phyloP scores from a whole-genome alignment of 192 early-diverging fungal species.

The Coemansia sp. region DNA sequence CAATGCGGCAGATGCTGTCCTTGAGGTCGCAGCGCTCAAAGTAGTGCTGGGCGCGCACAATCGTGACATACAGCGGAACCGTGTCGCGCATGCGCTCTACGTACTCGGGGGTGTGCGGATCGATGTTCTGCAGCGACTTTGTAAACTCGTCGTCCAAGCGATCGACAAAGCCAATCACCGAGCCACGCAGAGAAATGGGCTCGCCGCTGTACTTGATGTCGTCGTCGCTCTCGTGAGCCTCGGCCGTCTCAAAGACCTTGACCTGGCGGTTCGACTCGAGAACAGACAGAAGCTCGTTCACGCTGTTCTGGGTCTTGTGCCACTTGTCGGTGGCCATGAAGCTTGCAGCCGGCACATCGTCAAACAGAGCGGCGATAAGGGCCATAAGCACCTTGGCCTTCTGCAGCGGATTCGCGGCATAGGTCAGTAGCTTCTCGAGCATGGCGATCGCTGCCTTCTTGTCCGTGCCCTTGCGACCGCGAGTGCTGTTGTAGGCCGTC shows the following conservation, averaged over 20 bases:
- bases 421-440: slow-evolving; percentile 61
- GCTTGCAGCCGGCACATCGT: slow-evolving; percentile 62
- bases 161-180: slow-evolving; percentile 82
- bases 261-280: slow-evolving; percentile 75
- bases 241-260: slow-evolving; percentile 64
- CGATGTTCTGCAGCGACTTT: slow-evolving; percentile 91
- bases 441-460: slow-evolving; percentile 69
- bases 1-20: slow-evolving; percentile 66
- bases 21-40: slow-evolving; percentile 65
- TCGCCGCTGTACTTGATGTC: slow-evolving; percentile 61
- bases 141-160: slow-evolving; percentile 97
- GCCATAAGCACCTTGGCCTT: slow-evolving; percentile 79
- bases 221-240: slow-evolving; percentile 31
- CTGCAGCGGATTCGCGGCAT: slow-evolving; percentile 71
- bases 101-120: slow-evolving; percentile 97
- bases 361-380: slow-evolving; percentile 87
- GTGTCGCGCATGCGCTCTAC: slow-evolving; percentile 92
- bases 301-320: slow-evolving; percentile 66
- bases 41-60: slow-evolving; percentile 86
- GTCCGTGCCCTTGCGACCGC: slow-evolving; percentile 96
- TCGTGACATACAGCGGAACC: slow-evolving; percentile 76
- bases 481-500: slow-evolving; percentile 68
- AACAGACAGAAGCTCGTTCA: slow-evolving; percentile 74
- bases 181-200: slow-evolving; percentile 70
- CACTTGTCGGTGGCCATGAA: slow-evolving; percentile 79